Conservation (phyloP, 176 grass and related monocot species). For the Avena sativa region DNA sequence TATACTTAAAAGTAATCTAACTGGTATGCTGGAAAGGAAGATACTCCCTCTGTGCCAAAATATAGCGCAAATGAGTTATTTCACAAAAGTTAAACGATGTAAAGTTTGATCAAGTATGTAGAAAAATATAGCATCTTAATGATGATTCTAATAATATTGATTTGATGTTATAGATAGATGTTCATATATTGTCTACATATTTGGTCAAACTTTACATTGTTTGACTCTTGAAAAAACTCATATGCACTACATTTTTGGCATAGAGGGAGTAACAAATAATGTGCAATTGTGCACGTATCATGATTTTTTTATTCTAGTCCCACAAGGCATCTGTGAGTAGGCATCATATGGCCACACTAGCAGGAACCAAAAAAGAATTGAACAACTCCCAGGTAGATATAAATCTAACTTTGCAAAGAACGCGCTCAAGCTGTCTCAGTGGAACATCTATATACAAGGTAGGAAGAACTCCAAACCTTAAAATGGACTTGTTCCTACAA, state of each 20-base stretch:
- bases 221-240: too few relatives aligned
- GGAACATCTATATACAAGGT: background rate
- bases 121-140: too few relatives aligned
- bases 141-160: too few relatives aligned
- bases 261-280: background rate
- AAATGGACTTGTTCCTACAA: background rate
- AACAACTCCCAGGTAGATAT: background rate
- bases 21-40: background rate
- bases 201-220: too few relatives aligned
- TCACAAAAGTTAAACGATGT: too few relatives aligned
- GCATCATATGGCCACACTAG: background rate
- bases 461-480: background rate
- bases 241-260: too few relatives aligned
- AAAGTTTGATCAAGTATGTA: too few relatives aligned
- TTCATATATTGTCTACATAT: too few relatives aligned
- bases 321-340: background rate
- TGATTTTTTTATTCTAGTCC: background rate
- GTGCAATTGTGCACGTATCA: background rate
- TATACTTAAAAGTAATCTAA: background rate
- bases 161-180: too few relatives aligned
- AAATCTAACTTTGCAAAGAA: constrained; percentile 9
- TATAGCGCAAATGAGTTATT: too few relatives aligned
- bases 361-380: background rate
- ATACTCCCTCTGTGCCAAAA: too few relatives aligned
- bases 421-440: background rate